Conservation (phyloP, 2,329 filamentous ascomycete genomes). For the Sporothrix schenckii region DNA sequence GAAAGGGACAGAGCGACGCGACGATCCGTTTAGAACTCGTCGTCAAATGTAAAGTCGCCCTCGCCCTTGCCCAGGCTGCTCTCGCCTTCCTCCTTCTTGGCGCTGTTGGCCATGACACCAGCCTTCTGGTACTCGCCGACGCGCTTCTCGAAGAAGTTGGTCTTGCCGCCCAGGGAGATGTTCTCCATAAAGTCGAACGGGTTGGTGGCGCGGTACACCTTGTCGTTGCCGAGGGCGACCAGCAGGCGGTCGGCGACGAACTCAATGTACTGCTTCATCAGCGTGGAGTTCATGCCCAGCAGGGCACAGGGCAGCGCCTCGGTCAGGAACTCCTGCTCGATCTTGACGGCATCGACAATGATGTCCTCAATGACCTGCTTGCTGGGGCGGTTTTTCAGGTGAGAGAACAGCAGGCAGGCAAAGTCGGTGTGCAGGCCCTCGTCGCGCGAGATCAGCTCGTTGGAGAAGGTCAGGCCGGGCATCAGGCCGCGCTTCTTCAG, state of each 20-base stretch:
- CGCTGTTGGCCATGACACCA: constrained; percentile 92
- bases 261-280: constrained; percentile 99
- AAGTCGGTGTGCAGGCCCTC: constrained; percentile 99
- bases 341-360: constrained; percentile 89
- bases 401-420: constrained; percentile 95
- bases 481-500: constrained; percentile 99
- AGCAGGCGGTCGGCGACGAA: constrained; percentile 97
- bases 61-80: constrained; percentile 58
- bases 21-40: constrained; percentile 77
- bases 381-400: constrained; percentile 87
- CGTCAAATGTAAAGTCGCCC: constrained; percentile 89
- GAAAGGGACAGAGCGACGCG: constrained; percentile 11
- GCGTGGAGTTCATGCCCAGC: constrained; percentile 92
- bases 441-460: constrained; percentile 99
- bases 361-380: constrained; percentile 80
- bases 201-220: constrained; percentile 89
- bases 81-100: constrained; percentile 60
- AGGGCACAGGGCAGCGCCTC: constrained; percentile 91
- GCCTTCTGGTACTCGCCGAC: constrained; percentile 99
- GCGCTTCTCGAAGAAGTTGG: constrained; percentile 99
- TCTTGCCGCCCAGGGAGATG: constrained; percentile 98
- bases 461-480: constrained; percentile 98
- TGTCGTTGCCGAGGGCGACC: constrained; percentile 88
- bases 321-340: constrained; percentile 97
- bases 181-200: constrained; percentile 99